These are phyloP conservation scores for Euphorbia lathyris DNA, from an alignment of 345 rosid genomes.

Conservation along the genomic window DNA sequence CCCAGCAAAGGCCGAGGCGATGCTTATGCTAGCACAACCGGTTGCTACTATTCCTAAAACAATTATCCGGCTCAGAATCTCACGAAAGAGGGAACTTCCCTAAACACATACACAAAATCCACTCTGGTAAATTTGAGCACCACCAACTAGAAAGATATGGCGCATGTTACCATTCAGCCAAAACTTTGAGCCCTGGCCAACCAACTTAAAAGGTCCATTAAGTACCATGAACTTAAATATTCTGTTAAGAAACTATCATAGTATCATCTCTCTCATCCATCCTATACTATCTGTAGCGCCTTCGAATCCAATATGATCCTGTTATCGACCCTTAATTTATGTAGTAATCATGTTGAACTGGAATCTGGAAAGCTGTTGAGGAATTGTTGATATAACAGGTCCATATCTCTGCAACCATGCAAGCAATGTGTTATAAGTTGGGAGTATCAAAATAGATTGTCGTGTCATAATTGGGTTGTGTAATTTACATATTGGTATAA, in stretches of 20 bases:
- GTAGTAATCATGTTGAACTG: constrained; percentile 87
- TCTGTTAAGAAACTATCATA: background rate
- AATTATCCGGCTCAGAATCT: background rate
- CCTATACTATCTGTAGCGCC: background rate
- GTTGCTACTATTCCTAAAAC: background rate
- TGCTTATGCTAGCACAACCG: constrained; percentile 1
- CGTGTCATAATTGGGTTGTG: no score
- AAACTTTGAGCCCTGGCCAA: background rate
- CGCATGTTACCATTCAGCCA: constrained; percentile 1
- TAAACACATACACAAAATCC: constrained; percentile 8
- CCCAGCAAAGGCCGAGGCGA: background rate
- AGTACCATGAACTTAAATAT: background rate
- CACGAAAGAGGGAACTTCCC: background rate
- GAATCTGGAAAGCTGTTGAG: constrained; percentile 97
- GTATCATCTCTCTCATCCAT: background rate
- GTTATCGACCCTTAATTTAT: constrained; percentile 23
- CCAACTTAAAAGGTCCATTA: background rate
- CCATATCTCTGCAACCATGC: constrained; percentile 74
- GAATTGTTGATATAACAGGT: constrained; percentile 92
- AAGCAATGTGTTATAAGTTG: background rate
- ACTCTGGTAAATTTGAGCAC: background rate
- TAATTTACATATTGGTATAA: no score
- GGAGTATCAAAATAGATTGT: no score
- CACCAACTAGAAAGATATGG: background rate
- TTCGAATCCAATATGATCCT: background rate